A percentile compares a stretch with the other conserved stretches of the same genome.
phyloP scores from a whole-genome alignment of 768 basidiomycete genomes.

The Rhodosporidiobolus odoratus region DNA sequence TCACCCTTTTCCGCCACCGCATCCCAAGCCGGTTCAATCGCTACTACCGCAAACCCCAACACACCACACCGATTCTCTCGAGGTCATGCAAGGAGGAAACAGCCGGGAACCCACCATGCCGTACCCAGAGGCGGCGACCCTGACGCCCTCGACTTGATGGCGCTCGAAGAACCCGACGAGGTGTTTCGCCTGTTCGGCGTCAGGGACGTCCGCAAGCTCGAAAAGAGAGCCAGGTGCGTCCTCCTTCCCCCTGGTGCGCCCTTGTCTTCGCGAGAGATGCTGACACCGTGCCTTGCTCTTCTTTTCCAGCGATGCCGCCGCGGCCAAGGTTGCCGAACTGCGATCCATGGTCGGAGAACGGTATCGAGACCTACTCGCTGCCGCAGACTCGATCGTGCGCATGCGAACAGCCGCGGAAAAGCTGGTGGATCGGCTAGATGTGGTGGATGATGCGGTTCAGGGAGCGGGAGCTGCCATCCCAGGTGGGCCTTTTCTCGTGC shows the following conservation, averaged over 20 bases:
- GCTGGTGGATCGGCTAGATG: constrained; percentile 27
- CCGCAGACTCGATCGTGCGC: constrained; percentile 43
- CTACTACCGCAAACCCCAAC: constrained; percentile 9
- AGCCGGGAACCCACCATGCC: not conserved
- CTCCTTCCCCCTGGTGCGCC: not conserved
- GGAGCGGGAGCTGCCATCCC: not conserved
- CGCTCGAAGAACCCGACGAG: constrained; percentile 39
- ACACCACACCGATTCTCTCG: constrained; percentile 16
- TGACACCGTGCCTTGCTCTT: not conserved
- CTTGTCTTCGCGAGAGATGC: not conserved
- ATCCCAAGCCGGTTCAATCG: constrained; percentile 5
- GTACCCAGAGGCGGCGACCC: constrained; percentile 12
- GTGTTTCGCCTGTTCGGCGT: constrained; percentile 40
- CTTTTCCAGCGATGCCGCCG: constrained; percentile 29
- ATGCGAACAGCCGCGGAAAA: constrained; percentile 35
- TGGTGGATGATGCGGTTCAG: not conserved
- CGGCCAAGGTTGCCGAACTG: constrained; percentile 41
- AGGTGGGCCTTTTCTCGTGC: not conserved
- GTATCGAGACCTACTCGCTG: constrained; percentile 42
- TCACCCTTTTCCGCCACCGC: constrained; percentile 1
- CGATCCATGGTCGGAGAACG: constrained; percentile 44
- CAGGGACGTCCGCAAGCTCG: constrained; percentile 40
- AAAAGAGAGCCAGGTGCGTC: constrained; percentile 35
- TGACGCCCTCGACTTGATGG: constrained; percentile 30
- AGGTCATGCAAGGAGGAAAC: constrained; percentile 14